phyloP scores from a whole-genome alignment of 78 protist genomes.

The Paratrimastix pyriformis region DNA sequence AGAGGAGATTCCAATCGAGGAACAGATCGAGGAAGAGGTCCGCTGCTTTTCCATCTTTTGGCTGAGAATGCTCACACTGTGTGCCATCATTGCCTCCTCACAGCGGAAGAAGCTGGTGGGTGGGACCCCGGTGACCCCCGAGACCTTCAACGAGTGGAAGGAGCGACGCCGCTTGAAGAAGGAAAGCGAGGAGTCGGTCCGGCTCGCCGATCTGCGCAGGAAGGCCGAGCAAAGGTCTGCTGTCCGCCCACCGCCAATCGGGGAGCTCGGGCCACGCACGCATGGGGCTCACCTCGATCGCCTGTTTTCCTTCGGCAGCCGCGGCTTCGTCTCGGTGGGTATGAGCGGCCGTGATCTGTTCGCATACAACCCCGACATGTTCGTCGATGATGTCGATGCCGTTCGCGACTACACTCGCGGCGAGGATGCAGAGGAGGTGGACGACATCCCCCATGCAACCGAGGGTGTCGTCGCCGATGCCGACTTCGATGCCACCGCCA shows the following conservation, averaged over 20 bases:
- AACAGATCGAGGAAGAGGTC: slow-evolving; percentile 49
- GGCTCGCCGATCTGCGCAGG: too few species aligned
- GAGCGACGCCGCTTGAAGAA: slow-evolving; percentile 31
- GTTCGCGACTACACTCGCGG: slow-evolving; percentile 8
- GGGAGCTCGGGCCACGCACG: too few species aligned
- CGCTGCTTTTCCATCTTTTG: not conserved
- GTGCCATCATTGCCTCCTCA: not conserved
- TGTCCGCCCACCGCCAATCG: too few species aligned
- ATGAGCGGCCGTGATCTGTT: slow-evolving; percentile 66
- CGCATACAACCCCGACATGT: slow-evolving; percentile 50
- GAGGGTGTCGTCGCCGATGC: slow-evolving; percentile 35
- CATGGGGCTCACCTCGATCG: too few species aligned
- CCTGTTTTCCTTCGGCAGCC: too few species aligned
- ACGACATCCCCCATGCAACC: slow-evolving; percentile 5
- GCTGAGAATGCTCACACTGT: not conserved
- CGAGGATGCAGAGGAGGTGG: slow-evolving; percentile 19
- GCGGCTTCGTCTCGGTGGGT: slow-evolving; percentile 34
- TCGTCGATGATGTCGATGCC: slow-evolving; percentile 55
- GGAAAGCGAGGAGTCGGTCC: too few species aligned
- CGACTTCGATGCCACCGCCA: not conserved
- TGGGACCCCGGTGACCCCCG: slow-evolving; percentile 55
- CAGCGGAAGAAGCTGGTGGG: slow-evolving; percentile 8
- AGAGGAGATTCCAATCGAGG: slow-evolving; percentile 53
- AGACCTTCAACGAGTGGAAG: slow-evolving; percentile 63
- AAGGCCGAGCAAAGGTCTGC: too few species aligned